Evolutionary conservation across 2,329 filamentous ascomycete genomes (phyloP).

Genomic region (Aspergillus thermomutatus): DNA sequence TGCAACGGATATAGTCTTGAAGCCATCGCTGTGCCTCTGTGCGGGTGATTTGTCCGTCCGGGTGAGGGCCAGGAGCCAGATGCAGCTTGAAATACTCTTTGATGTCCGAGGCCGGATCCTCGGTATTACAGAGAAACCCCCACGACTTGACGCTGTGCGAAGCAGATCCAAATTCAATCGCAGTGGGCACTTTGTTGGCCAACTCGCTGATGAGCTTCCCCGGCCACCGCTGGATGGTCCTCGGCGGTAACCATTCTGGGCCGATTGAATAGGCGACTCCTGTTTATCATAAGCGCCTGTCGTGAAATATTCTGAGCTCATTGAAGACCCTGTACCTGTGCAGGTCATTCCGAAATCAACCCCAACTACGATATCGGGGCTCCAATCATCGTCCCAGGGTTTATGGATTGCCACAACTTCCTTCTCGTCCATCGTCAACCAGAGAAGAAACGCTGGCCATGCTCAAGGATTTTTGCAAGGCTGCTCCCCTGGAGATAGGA

Average conservation of each 20-base stretch:
- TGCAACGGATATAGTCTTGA: constrained; percentile 31
- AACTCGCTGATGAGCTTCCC: constrained; percentile 27
- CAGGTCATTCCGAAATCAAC: constrained; percentile 32
- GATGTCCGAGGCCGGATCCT: constrained; percentile 22
- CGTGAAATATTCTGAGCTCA: no score
- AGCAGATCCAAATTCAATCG: constrained; percentile 23
- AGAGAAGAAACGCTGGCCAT: not conserved
- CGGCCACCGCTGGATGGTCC: constrained; percentile 35
- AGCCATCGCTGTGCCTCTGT: constrained; percentile 27
- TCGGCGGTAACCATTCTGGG: constrained; percentile 33
- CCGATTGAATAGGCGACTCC: not conserved
- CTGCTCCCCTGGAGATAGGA: constrained; percentile 4
- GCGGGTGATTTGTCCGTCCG: constrained; percentile 20
- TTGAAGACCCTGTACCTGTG: constrained; percentile 13
- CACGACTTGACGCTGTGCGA: constrained; percentile 20
- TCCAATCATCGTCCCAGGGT: no score
- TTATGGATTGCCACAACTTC: constrained; percentile 6
- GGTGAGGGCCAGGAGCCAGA: constrained; percentile 28
- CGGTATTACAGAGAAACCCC: constrained; percentile 37
- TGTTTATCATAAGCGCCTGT: no score
- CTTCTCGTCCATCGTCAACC: constrained; percentile 12
- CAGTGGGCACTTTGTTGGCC: constrained; percentile 34
- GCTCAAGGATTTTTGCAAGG: not conserved
- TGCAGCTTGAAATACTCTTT: constrained; percentile 39
- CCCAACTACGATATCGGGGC: constrained; percentile 25